A percentile compares a stretch with the other conserved stretches of the same genome.
phyloP scores from a whole-genome alignment of 345 rosid genomes.

The Fremontodendron californicum region DNA sequence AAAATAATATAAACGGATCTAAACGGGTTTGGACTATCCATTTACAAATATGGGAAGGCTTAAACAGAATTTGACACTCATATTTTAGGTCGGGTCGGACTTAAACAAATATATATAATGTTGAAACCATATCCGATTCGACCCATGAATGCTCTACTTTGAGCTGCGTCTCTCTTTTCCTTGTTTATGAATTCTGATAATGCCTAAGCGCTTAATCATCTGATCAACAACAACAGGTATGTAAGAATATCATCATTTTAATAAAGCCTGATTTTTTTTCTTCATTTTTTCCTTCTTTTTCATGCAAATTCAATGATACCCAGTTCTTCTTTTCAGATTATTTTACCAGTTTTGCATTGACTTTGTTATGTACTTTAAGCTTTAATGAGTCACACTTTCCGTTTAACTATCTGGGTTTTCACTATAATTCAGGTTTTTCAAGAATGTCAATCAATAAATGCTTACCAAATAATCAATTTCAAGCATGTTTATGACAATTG shows the following conservation, averaged over 20 bases:
- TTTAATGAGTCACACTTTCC: background rate
- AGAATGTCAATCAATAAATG: background rate
- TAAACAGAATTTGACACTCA: no score
- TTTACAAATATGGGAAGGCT: no score
- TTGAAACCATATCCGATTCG: no score
- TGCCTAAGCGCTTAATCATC: background rate
- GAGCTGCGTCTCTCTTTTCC: no score
- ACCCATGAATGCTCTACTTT: no score
- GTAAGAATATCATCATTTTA: background rate
- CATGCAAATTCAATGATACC: background rate
- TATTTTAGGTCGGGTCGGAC: no score
- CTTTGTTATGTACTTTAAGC: background rate
- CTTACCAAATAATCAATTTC: background rate
- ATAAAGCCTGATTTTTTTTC: background rate
- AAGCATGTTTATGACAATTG: background rate
- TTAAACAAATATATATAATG: no score
- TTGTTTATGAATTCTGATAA: background rate
- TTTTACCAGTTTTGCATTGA: background rate
- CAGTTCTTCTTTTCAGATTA: background rate
- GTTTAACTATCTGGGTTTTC: background rate
- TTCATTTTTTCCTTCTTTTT: background rate
- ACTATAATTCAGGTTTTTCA: background rate
- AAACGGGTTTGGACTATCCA: no score
- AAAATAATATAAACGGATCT: no score
- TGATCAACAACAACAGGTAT: background rate